A percentile compares a stretch with the other conserved stretches of the same genome.
phyloP scores from a whole-genome alignment of 1,139 yeast species.

The Pneumocystis wakefieldiae region DNA sequence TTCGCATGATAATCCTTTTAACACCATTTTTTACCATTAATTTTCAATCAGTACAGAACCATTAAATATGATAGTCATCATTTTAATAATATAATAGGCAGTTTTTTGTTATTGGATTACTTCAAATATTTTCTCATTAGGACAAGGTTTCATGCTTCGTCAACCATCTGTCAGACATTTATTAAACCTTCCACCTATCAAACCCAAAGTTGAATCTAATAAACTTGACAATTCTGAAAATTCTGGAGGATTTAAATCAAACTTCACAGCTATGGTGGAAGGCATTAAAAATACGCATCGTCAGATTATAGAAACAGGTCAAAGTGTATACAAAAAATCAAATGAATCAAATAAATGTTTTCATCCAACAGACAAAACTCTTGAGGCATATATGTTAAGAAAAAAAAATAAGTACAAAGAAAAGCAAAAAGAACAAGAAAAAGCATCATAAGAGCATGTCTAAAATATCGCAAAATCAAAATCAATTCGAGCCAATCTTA shows the following conservation, averaged over 20 bases:
- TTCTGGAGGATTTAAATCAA: background rate
- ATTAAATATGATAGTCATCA: slow-evolving; percentile 77
- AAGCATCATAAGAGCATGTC: background rate
- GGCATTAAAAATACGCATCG: background rate
- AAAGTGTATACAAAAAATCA: background rate
- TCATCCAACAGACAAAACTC: background rate
- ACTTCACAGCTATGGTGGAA: background rate
- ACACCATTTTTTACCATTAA: slow-evolving; percentile 79
- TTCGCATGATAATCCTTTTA: slow-evolving; percentile 60
- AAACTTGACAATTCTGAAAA: background rate
- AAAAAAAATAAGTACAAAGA: background rate
- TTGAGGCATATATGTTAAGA: background rate
- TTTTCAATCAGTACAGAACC: slow-evolving; percentile 66
- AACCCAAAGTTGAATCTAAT: background rate
- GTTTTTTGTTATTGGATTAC: slow-evolving; percentile 13
- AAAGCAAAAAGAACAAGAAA: background rate
- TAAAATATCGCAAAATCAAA: background rate
- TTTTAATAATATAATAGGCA: slow-evolving; percentile 48
- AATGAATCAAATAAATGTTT: background rate
- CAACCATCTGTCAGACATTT: slow-evolving; percentile 3
- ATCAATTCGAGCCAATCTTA: background rate
- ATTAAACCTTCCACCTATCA: slow-evolving; percentile 5
- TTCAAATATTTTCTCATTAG: slow-evolving; percentile 7
- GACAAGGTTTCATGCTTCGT: slow-evolving; percentile 11
- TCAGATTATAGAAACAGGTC: background rate